Evolutionary conservation across 345 rosid species (phyloP), one percentile per base, ranked within the genome.

Genomic region (Eutrema heterophyllum): DNA sequence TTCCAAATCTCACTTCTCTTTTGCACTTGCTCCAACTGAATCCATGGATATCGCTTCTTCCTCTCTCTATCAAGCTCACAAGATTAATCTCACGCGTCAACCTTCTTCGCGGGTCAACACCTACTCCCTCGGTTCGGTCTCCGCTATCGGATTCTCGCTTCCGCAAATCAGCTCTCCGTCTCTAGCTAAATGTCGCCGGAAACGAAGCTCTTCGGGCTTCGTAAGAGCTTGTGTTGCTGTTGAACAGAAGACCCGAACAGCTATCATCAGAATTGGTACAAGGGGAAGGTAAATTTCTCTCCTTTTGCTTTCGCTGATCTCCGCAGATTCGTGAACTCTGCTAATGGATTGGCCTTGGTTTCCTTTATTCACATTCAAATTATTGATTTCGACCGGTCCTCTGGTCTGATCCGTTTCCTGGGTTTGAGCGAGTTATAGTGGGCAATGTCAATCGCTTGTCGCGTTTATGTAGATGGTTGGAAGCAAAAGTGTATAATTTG

Each of bases 241-340:
- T 64, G 91, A 87, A 76, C 85, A 82, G 83, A 84, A 89, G 66
- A 81, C 91, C 18, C 87, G 87, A 73, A 86, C 88, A 36, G 83
- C 92, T 33, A 80, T 87, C 33, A 73, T 94, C 54, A 81, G 92
- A 84, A 94, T 94, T 65, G 98, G 98, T 35, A 94, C 98, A 10
- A 78, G 98, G 71, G 98, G 98, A 83, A 94, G 98, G 98, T 94
- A 57, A 16, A 59, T 35, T 26, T 60, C 60, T 67, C 60, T 64
- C 73, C 51, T 61, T 53, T 69, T 9, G 21, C 54, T 45, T 50
- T 48, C 11, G 7, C 18, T 38, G 35, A 32, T 69, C 63, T 33
- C 15, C 3, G 21, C 60, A 9, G 67, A 27, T 15, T 18, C 33
- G 5, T 58, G 49, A 62, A n/a, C 50, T 38, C 40, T 52, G n/a